Evolutionary conservation across 2,329 filamentous ascomycete genomes (phyloP), one percentile per base, ranked within the genome.

Genomic region (Colletotrichum sidae): DNA sequence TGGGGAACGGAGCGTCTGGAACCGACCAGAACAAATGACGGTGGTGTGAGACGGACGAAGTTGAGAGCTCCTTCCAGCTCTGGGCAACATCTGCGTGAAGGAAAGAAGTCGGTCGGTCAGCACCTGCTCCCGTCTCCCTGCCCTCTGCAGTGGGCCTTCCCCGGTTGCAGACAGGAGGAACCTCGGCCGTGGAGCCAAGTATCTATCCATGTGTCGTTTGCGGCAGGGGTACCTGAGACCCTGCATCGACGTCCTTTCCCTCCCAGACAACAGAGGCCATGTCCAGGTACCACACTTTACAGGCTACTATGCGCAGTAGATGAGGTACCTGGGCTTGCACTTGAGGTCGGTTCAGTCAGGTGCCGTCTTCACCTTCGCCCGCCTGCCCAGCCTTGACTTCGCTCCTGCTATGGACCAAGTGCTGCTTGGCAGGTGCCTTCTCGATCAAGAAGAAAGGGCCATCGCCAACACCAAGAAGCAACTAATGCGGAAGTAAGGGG

Each of bases 351-450:
- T 25, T 25, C 25, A 25, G 25, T 25, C 25, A 25, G 4, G 25
- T 3, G 25, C 25, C 25, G 25, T 25, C 25, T 25, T 25, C 25
- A 25, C 13, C 39, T 13, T 13, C 13, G 39, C 39, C 3, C 13
- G 17, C 17, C 46, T 33, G 46, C 46, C 46, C 45, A 47, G 45
- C 56, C 37, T 17, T 35, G 45, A 44, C 55, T 46, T 55, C 17
- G 13, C 34, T 47, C 42, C 53, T 47, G 34, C 34, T 35, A 47
- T 17, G 15, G 25, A 25, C 4, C 25, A 25, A 25, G 25, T 4
- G 3, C 25, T 25, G 25, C 25, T 25, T 25, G 25, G 25, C 25
- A 12, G 12, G 25, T 35, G n/a, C 10, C 15, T 10, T 10, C 13
- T 15, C 8, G 25, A 46, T n/a, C 25, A 15, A 44, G 42, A 15